These are phyloP conservation scores for Daldinia sp. DNA, from an alignment of 2,329 filamentous ascomycete species.

Conservation along the genomic window DNA sequence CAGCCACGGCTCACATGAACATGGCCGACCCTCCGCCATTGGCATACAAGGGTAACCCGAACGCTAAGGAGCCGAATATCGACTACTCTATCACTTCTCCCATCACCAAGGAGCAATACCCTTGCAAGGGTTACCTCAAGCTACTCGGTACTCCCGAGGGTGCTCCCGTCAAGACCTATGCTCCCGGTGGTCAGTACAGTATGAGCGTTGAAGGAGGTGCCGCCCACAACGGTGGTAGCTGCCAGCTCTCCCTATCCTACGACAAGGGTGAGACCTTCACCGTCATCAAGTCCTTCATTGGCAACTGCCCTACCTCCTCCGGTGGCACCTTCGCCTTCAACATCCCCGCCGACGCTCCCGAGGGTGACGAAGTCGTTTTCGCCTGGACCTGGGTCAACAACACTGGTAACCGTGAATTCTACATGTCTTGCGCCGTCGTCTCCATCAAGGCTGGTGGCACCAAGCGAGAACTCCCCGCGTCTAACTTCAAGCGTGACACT, in stretches of 20 bases:
- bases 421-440: slow-evolving; percentile 85
- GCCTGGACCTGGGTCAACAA: slow-evolving; percentile 85
- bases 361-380: slow-evolving; percentile 70
- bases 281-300: slow-evolving; percentile 61
- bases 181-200: slow-evolving; percentile 71
- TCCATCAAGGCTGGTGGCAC: slow-evolving; percentile 63
- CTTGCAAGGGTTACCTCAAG: slow-evolving; percentile 76
- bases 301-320: slow-evolving; percentile 55
- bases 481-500: slow-evolving; percentile 50
- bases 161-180: slow-evolving; percentile 69
- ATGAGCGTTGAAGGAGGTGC: slow-evolving; percentile 74
- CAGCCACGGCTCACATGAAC: slow-evolving; percentile 68
- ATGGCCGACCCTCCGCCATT: slow-evolving; percentile 66
- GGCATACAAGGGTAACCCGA: slow-evolving; percentile 65
- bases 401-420: slow-evolving; percentile 83
- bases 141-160: slow-evolving; percentile 63
- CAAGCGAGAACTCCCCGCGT: slow-evolving; percentile 41
- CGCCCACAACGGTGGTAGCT: slow-evolving; percentile 77
- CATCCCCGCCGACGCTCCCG: slow-evolving; percentile 72
- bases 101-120: slow-evolving; percentile 74
- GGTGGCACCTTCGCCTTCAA: slow-evolving; percentile 72
- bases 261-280: slow-evolving; percentile 77
- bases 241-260: slow-evolving; percentile 80
- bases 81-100: slow-evolving; percentile 82
- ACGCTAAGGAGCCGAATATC: slow-evolving; percentile 58